Conservation (phyloP, 768 basidiomycete species). For the Rubroboletus pulcherrimus region DNA sequence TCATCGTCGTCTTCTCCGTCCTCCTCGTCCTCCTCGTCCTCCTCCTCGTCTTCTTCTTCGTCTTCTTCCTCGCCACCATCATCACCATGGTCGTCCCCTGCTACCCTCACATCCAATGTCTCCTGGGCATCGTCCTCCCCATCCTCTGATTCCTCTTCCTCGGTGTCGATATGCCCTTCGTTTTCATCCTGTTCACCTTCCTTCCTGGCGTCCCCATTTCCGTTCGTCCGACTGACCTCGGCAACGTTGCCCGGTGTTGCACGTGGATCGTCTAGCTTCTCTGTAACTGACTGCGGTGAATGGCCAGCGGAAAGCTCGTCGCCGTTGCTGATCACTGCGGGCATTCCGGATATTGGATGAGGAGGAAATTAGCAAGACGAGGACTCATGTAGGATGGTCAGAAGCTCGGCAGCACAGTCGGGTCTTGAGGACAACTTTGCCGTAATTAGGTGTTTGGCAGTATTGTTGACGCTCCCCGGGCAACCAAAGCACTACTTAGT, state of each 20-base stretch:
- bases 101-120: background rate
- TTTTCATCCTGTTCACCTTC: background rate
- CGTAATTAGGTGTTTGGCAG: constrained; percentile 11
- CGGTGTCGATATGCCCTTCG: constrained; percentile 4
- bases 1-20: constrained; percentile 63
- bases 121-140: background rate
- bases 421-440: background rate
- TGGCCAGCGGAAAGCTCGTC: background rate
- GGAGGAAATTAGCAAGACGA: background rate
- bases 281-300: background rate
- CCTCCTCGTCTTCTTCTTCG: constrained; percentile 22
- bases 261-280: constrained; percentile 2
- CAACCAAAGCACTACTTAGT: background rate
- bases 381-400: constrained; percentile 10
- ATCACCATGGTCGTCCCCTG: background rate
- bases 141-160: constrained; percentile 5
- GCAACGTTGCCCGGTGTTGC: background rate
- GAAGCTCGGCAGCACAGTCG: background rate
- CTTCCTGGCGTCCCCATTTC: constrained; percentile 10
- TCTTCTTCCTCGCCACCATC: constrained; percentile 17
- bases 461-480: constrained; percentile 7
- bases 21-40: constrained; percentile 47
- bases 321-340: background rate
- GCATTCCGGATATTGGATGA: constrained; percentile 9
- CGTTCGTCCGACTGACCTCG: constrained; percentile 14